phyloP scores from a whole-genome alignment of 768 basidiomycete genomes.

The Kockovaella imperatae region DNA sequence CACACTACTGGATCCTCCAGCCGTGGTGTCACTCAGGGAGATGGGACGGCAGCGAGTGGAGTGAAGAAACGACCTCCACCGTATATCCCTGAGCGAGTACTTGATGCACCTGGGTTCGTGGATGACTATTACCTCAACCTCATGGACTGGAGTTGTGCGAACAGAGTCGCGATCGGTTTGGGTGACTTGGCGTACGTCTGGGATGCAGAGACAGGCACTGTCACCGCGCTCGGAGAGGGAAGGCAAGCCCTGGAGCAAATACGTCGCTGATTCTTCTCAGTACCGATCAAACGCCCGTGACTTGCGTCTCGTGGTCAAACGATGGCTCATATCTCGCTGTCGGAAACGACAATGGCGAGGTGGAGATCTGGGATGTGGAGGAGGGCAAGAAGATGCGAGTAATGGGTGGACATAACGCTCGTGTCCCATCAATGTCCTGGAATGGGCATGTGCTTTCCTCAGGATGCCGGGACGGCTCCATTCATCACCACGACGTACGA shows the following conservation, averaged over 20 bases:
- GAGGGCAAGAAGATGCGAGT: conserved; percentile 68
- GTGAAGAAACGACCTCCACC: conserved; percentile 75
- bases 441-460: conserved; percentile 73
- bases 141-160: conserved; percentile 76
- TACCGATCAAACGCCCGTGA: conserved; percentile 16
- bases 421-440: conserved; percentile 82
- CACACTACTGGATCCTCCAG: conserved; percentile 25
- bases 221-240: conserved; percentile 50
- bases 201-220: conserved; percentile 81
- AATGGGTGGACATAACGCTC: conserved; percentile 74
- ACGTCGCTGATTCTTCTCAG: not conserved
- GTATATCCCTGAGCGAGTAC: conserved; percentile 79
- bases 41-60: conserved; percentile 38
- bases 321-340: conserved; percentile 64
- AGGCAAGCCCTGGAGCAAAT: not conserved
- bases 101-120: conserved; percentile 75
- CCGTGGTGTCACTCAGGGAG: conserved; percentile 12
- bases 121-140: conserved; percentile 98
- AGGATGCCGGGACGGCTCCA: conserved; percentile 87
- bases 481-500: conserved; percentile 94
- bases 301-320: conserved; percentile 41
- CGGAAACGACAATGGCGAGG: conserved; percentile 70
- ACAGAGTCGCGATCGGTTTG: conserved; percentile 82
- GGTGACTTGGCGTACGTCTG: conserved; percentile 83
- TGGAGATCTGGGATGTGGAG: conserved; percentile 93